Percentiles rank a stretch among this genome's conserved stretches.
These are phyloP conservation scores for Candida insectalens DNA, from an alignment of 805 yeast species.

Conservation along the genomic window DNA sequence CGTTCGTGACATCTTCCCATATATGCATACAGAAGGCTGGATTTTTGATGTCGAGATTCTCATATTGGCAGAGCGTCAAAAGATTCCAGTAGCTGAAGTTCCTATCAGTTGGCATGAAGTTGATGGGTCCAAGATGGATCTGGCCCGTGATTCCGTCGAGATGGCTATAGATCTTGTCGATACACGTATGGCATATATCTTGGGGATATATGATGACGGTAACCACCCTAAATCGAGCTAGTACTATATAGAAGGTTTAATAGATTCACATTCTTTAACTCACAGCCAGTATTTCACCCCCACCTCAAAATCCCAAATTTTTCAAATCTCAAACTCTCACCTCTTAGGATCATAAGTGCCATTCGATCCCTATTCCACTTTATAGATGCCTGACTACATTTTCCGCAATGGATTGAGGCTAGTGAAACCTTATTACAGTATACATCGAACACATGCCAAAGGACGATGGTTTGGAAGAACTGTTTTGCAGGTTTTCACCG, in stretches of 20 bases:
- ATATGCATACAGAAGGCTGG: slow-evolving; percentile 96
- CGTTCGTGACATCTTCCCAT: slow-evolving; percentile 61
- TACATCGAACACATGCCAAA: slow-evolving; percentile 28
- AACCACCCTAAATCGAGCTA: no score
- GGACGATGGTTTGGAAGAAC: slow-evolving; percentile 34
- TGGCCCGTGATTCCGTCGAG: slow-evolving; percentile 79
- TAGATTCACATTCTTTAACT: background rate
- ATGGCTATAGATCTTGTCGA: slow-evolving; percentile 94
- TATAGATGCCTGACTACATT: slow-evolving; percentile 9
- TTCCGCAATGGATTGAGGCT: slow-evolving; percentile 27
- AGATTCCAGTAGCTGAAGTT: slow-evolving; percentile 61
- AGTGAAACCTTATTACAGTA: slow-evolving; percentile 31
- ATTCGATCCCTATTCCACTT: background rate
- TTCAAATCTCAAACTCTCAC: no score
- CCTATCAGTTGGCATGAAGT: slow-evolving; percentile 97
- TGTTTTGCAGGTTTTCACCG: slow-evolving; percentile 27
- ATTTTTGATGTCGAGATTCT: slow-evolving; percentile 93
- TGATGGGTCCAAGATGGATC: slow-evolving; percentile 86
- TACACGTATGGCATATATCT: slow-evolving; percentile 76
- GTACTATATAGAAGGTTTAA: background rate
- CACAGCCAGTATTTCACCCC: no score
- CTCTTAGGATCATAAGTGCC: no score
- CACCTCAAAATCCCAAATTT: no score
- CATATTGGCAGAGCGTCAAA: slow-evolving; percentile 66
- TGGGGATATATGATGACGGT: slow-evolving; percentile 59